Evolutionary conservation across 2,329 filamentous ascomycete species (phyloP).

Genomic region (Colletotrichum cereale): DNA sequence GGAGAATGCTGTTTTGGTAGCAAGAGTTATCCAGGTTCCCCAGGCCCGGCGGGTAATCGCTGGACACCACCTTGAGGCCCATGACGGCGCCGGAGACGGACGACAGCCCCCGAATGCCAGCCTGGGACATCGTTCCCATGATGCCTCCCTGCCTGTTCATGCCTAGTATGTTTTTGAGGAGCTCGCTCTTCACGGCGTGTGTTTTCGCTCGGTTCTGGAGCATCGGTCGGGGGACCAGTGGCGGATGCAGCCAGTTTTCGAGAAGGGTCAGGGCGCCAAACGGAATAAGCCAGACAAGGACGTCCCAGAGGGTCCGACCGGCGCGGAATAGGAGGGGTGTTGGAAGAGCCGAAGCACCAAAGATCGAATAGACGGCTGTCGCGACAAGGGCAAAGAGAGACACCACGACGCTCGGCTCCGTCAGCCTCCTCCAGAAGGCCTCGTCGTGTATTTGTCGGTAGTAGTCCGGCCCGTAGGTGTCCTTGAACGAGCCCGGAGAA

Average conservation of each 20-base stretch:
- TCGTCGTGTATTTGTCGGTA: constrained; percentile 29
- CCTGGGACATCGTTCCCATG: constrained; percentile 69
- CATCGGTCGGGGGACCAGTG: constrained; percentile 55
- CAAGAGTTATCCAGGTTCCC: constrained; percentile 96
- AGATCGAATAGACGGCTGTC: constrained; percentile 51
- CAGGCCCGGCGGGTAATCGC: constrained; percentile 73
- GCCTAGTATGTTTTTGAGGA: constrained; percentile 73
- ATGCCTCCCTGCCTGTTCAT: constrained; percentile 66
- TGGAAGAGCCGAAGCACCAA: constrained; percentile 50
- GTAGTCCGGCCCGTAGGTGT: constrained; percentile 38
- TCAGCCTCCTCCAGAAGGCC: constrained; percentile 48
- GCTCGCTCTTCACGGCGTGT: constrained; percentile 73
- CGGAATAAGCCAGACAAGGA: constrained; percentile 68
- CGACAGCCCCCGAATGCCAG: constrained; percentile 66
- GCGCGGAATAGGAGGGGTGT: constrained; percentile 46
- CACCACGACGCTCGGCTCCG: constrained; percentile 52
- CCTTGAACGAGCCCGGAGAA: constrained; percentile 33
- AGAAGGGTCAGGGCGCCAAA: constrained; percentile 67
- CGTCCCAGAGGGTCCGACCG: constrained; percentile 69
- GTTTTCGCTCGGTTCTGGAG: constrained; percentile 54
- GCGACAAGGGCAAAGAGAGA: constrained; percentile 50
- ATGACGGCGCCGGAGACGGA: constrained; percentile 62
- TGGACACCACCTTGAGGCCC: constrained; percentile 52
- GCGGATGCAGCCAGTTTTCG: constrained; percentile 66
- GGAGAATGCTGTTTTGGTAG: constrained; percentile 96